These are phyloP conservation scores for Aegilops sharonensis DNA, from an alignment of 176 grass and related monocot species.

Conservation along the genomic window DNA sequence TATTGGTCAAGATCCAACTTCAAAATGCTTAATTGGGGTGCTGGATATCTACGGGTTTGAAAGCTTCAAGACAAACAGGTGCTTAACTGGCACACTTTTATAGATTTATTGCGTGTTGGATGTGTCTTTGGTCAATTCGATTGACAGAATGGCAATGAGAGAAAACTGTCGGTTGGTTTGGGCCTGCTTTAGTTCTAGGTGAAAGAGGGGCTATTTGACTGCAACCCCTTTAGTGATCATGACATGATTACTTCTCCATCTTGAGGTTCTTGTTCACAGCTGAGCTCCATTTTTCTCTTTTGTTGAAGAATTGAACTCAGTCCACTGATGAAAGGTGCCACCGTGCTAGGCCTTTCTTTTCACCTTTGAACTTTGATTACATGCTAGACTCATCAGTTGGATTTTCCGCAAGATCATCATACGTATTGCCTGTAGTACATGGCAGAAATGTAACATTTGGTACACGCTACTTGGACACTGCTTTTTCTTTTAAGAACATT, in stretches of 20 bases:
- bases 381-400: not conserved
- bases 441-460: not conserved
- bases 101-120: conserved; percentile 31
- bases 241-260: not conserved
- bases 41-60: conserved; percentile 99
- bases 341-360: conserved; percentile 2
- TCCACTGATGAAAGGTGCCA: conserved; percentile 5
- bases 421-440: not conserved
- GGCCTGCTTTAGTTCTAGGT: conserved; percentile 1
- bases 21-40: conserved; percentile 89
- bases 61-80: conserved; percentile 99
- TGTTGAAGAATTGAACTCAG: conserved; percentile 18
- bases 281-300: not conserved
- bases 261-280: conserved; percentile 18
- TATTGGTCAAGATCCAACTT: conserved; percentile 97
- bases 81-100: conserved; percentile 73
- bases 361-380: not conserved
- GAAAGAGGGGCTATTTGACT: conserved; percentile 6
- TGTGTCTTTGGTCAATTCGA: conserved; percentile 5
- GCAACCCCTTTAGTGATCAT: not conserved
- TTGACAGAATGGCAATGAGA: not conserved
- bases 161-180: not conserved
- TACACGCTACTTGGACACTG: not conserved
- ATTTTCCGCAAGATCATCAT: conserved; percentile 27
- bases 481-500: not conserved